phyloP scores from a whole-genome alignment of 2,329 filamentous ascomycete species.

The Xylariaceae sp. region DNA sequence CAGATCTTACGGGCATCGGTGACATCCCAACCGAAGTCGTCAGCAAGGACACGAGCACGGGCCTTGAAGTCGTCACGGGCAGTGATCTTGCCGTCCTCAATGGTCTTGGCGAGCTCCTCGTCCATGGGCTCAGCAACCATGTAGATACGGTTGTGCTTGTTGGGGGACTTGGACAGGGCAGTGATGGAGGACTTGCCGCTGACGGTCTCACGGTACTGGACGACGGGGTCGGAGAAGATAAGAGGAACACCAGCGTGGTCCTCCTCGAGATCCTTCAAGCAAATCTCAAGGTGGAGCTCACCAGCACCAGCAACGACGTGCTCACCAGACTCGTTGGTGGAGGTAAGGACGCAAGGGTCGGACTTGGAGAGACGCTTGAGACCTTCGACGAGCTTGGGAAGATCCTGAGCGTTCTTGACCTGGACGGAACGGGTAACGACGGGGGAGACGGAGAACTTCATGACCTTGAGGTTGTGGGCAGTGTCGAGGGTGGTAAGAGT shows the following conservation, averaged over 20 bases:
- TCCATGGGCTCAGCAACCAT: conserved; percentile 84
- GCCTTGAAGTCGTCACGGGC: conserved; percentile 99
- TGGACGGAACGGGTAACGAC: conserved; percentile 98
- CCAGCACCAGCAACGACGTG: conserved; percentile 98
- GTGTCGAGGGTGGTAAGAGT: conserved; percentile 96
- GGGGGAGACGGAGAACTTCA: conserved; percentile 99
- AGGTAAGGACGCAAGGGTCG: conserved; percentile 93
- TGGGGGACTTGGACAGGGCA: conserved; percentile 98
- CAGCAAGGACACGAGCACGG: conserved; percentile 90
- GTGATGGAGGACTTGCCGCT: conserved; percentile 80
- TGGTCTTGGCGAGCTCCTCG: conserved; percentile 86
- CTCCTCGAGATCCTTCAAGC: conserved; percentile 99
- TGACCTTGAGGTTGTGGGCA: conserved; percentile 99
- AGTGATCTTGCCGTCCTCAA: conserved; percentile 85
- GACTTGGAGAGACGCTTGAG: conserved; percentile 99
- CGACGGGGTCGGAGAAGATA: conserved; percentile 95
- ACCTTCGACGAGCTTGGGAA: conserved; percentile 99
- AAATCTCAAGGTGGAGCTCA: conserved; percentile 99
- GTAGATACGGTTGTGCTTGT: conserved; percentile 99
- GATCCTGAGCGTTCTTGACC: conserved; percentile 99
- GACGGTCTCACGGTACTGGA: conserved; percentile 98
- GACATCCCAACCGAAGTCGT: conserved; percentile 98
- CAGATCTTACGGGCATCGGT: conserved; percentile 99
- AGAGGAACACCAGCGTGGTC: conserved; percentile 98
- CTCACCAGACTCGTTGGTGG: conserved; percentile 88